A percentile compares a stretch with the other conserved stretches of the same genome.
Evolutionary conservation across 495 filamentous ascomycete species (phyloP).

Genomic region (Penicillium bovifimosum): DNA sequence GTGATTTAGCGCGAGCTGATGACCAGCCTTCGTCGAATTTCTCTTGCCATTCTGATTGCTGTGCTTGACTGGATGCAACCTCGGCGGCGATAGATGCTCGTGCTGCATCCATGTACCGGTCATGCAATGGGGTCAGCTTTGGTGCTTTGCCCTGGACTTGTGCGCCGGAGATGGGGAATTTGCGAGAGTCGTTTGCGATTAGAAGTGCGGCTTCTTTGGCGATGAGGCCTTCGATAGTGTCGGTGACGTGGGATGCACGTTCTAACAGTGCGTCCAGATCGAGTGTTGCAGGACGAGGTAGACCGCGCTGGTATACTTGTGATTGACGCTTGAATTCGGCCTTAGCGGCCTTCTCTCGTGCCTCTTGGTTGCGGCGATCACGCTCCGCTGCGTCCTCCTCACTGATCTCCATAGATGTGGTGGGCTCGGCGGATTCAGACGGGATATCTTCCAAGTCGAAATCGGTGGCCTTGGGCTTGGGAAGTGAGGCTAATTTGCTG

Average conservation of each 20-base stretch:
- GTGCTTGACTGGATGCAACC: constrained; percentile 40
- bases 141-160: constrained; percentile 56
- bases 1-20: constrained; percentile 50
- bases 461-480: constrained; percentile 85
- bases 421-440: constrained; percentile 67
- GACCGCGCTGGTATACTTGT: constrained; percentile 77
- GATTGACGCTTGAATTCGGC: constrained; percentile 79
- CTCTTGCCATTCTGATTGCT: constrained; percentile 49
- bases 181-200: constrained; percentile 73
- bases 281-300: constrained; percentile 72
- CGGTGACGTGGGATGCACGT: constrained; percentile 46
- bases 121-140: constrained; percentile 62
- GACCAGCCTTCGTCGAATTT: constrained; percentile 65
- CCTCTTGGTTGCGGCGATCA: constrained; percentile 64
- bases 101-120: constrained; percentile 65
- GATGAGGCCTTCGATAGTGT: constrained; percentile 57
- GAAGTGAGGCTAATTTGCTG: constrained; percentile 69
- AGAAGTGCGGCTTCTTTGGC: constrained; percentile 71
- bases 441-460: constrained; percentile 85
- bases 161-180: constrained; percentile 62
- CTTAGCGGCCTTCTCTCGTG: constrained; percentile 63
- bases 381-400: constrained; percentile 83
- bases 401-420: constrained; percentile 43
- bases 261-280: constrained; percentile 65
- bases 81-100: constrained; percentile 72